Conservation (phyloP, 2,329 filamentous ascomycete species). For the Sporothrix inflata region DNA sequence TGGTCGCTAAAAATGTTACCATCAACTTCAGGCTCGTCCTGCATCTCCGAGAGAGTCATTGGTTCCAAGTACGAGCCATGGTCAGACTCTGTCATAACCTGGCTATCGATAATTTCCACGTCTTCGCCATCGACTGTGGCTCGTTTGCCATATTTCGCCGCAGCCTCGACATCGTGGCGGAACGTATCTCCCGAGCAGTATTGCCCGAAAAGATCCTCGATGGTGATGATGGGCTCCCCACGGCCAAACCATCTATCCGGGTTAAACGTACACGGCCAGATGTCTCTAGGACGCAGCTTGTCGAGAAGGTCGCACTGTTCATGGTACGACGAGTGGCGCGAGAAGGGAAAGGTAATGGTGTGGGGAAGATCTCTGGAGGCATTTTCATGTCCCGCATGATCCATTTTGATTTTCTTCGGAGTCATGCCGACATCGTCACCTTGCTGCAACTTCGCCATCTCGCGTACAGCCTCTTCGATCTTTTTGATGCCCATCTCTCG, state of each 20-base stretch:
- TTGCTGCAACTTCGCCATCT: not conserved
- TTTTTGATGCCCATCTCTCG: not conserved
- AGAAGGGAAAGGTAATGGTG: slow-evolving; percentile 74
- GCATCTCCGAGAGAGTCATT: not conserved
- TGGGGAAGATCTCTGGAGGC: slow-evolving; percentile 37
- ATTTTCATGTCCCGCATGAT: too few species aligned
- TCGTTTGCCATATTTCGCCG: not conserved
- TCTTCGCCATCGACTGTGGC: not conserved
- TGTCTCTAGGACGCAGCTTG: slow-evolving; percentile 71
- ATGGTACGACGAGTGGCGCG: slow-evolving; percentile 82
- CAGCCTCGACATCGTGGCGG: slow-evolving; percentile 57
- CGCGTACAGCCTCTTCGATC: not conserved
- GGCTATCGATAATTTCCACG: slow-evolving; percentile 22
- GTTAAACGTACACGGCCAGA: slow-evolving; percentile 82
- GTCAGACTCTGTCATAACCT: slow-evolving; percentile 9
- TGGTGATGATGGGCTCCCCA: slow-evolving; percentile 53
- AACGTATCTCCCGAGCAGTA: slow-evolving; percentile 66
- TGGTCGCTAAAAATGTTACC: not conserved
- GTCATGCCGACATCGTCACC: not conserved
- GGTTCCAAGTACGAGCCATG: not conserved
- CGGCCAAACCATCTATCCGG: slow-evolving; percentile 62
- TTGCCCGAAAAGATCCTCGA: slow-evolving; percentile 71
- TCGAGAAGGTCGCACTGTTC: slow-evolving; percentile 75
- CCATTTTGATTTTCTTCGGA: too few species aligned
- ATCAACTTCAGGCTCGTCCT: not conserved